Evolutionary conservation across 306 rosid species (phyloP).

Genomic region (Myrica gale): DNA sequence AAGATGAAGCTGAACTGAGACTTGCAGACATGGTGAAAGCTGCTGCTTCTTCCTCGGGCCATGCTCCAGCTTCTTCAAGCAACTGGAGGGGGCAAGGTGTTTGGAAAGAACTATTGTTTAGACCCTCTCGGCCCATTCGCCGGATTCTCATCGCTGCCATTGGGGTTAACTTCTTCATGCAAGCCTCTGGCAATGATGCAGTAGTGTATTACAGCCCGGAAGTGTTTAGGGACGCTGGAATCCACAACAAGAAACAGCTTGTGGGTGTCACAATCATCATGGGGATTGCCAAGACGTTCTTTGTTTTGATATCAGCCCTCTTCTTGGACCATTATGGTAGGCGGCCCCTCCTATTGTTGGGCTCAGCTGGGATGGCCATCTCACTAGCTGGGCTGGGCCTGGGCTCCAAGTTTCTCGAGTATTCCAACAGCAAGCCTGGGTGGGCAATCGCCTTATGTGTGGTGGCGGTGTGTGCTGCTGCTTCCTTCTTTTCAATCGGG

Average conservation of each 20-base stretch:
- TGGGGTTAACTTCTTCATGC: slow-evolving; percentile 86
- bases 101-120: slow-evolving; percentile 58
- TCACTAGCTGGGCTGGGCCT: slow-evolving; percentile 58
- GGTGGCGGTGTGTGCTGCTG: slow-evolving; percentile 53
- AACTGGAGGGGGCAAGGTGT: slow-evolving; percentile 46
- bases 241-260: slow-evolving; percentile 44
- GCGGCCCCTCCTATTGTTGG: slow-evolving; percentile 61
- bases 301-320: slow-evolving; percentile 54
- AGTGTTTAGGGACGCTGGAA: slow-evolving; percentile 59
- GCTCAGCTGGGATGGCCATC: slow-evolving; percentile 60
- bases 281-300: slow-evolving; percentile 59
- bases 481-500: slow-evolving; percentile 72
- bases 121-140: slow-evolving; percentile 48
- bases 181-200: slow-evolving; percentile 91
- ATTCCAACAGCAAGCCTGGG: slow-evolving; percentile 29
- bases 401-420: slow-evolving; percentile 47
- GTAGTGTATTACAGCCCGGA: slow-evolving; percentile 81
- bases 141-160: slow-evolving; percentile 64
- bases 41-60: slow-evolving; percentile 27
- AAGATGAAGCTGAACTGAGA: slow-evolving; percentile 56
- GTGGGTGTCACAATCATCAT: slow-evolving; percentile 66
- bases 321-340: slow-evolving; percentile 66
- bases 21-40: slow-evolving; percentile 48
- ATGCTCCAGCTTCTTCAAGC: slow-evolving; percentile 5
- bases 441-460: slow-evolving; percentile 63